Evolutionary conservation across 2,329 filamentous ascomycete species (phyloP).

Genomic region (Aspergillus aculeatinus): DNA sequence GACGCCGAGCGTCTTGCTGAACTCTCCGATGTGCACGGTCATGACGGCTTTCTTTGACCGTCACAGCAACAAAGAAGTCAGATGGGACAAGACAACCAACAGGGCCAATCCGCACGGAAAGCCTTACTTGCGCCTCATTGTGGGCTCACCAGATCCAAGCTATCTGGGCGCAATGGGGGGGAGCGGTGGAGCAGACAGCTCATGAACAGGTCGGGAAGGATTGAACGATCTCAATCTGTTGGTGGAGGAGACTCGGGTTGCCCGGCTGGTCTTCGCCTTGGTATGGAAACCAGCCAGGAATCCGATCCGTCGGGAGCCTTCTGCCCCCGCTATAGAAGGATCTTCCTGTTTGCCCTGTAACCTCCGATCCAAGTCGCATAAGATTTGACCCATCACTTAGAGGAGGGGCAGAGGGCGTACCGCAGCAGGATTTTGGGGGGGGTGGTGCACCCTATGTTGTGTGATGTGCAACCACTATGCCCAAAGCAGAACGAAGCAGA

Average conservation of each 20-base stretch:
- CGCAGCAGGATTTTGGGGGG: slow-evolving; percentile 6
- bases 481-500: background rate
- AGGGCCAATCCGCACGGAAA: background rate
- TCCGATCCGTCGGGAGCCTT: slow-evolving; percentile 1
- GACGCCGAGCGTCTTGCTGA: background rate
- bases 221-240: background rate
- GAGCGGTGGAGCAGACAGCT: background rate
- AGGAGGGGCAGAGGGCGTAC: background rate
- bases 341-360: background rate
- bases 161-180: background rate
- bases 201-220: background rate
- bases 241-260: slow-evolving; percentile 4
- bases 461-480: slow-evolving; percentile 1
- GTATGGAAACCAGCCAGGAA: background rate
- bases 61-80: background rate
- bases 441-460: background rate
- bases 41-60: slow-evolving; percentile 2
- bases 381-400: background rate
- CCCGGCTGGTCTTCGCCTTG: slow-evolving; percentile 7
- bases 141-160: slow-evolving; percentile 2
- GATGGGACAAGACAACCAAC: background rate
- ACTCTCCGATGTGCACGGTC: slow-evolving; percentile 1
- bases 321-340: slow-evolving; percentile 3
- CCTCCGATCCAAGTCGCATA: background rate
- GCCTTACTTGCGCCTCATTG: slow-evolving; percentile 3